Percentiles rank a stretch among this genome's conserved stretches.
Conservation (phyloP, 2,329 filamentous ascomycete genomes). For the Colletotrichum sp. region DNA sequence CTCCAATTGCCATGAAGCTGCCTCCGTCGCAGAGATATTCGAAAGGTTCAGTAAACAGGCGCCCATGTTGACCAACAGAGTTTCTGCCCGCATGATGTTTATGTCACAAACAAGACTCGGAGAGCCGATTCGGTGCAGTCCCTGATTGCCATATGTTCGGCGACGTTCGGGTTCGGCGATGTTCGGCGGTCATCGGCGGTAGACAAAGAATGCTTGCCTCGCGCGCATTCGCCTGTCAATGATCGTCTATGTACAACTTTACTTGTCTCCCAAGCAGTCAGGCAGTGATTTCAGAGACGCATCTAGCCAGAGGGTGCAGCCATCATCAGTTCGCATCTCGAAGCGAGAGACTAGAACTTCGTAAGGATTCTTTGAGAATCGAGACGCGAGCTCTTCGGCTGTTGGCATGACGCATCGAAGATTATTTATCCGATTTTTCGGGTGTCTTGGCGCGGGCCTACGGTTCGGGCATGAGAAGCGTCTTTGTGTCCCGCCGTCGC, state of each 20-base stretch:
- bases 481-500: neutral
- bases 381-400: neutral
- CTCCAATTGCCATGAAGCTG: neutral
- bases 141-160: neutral
- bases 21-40: neutral
- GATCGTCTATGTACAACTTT: neutral
- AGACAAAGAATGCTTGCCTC: neutral
- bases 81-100: neutral
- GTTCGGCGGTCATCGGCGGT: neutral
- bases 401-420: neutral
- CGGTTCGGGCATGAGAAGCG: neutral
- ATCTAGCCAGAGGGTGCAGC: neutral
- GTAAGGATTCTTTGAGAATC: neutral
- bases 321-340: neutral
- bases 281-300: neutral
- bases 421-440: neutral
- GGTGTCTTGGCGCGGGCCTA: neutral
- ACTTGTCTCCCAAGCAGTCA: neutral
- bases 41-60: accelerated
- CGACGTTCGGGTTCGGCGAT: neutral
- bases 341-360: neutral
- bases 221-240: neutral
- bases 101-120: neutral
- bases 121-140: neutral
- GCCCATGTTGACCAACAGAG: neutral